phyloP scores from a whole-genome alignment of 2,329 filamentous ascomycete species.

The Ophiostoma triangulosporum region DNA sequence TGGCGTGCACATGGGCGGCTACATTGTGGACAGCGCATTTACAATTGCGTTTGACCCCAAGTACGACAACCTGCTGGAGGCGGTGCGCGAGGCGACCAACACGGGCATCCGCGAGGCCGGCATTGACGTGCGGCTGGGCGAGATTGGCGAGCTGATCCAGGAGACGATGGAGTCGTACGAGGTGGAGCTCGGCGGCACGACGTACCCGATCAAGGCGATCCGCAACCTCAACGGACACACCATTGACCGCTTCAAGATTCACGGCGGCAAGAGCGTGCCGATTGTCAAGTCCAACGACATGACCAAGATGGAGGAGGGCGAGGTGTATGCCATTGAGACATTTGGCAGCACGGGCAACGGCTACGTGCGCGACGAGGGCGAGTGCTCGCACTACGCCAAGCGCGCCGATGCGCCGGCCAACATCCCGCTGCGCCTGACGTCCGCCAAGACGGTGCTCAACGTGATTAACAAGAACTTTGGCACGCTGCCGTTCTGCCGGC shows the following conservation, averaged over 20 bases:
- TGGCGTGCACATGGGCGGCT: conserved; percentile 66
- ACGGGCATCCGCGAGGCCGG: conserved; percentile 84
- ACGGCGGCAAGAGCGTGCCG: conserved; percentile 84
- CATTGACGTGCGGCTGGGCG: conserved; percentile 79
- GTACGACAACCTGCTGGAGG: conserved; percentile 61
- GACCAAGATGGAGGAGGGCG: conserved; percentile 96
- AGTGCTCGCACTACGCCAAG: conserved; percentile 80
- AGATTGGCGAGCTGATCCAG: conserved; percentile 73
- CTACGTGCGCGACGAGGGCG: conserved; percentile 75
- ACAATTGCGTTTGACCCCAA: conserved; percentile 62
- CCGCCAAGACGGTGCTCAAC: conserved; percentile 72
- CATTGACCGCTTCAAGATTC: conserved; percentile 79
- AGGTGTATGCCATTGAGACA: conserved; percentile 90
- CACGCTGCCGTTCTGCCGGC: conserved; percentile 77
- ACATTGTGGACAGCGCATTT: conserved; percentile 72
- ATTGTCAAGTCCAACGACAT: conserved; percentile 81
- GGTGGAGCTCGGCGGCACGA: conserved; percentile 66
- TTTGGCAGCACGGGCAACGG: conserved; percentile 90
- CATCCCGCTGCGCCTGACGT: conserved; percentile 61
- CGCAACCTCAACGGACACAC: conserved; percentile 83
- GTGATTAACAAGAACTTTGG: conserved; percentile 96
- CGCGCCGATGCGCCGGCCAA: conserved; percentile 53
- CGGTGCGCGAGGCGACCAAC: conserved; percentile 65
- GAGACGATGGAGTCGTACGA: conserved; percentile 92
- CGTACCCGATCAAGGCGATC: conserved; percentile 70